Evolutionary conservation across 192 early-diverging fungal species (phyloP).

Genomic region (Pilobolus umbonatus): DNA sequence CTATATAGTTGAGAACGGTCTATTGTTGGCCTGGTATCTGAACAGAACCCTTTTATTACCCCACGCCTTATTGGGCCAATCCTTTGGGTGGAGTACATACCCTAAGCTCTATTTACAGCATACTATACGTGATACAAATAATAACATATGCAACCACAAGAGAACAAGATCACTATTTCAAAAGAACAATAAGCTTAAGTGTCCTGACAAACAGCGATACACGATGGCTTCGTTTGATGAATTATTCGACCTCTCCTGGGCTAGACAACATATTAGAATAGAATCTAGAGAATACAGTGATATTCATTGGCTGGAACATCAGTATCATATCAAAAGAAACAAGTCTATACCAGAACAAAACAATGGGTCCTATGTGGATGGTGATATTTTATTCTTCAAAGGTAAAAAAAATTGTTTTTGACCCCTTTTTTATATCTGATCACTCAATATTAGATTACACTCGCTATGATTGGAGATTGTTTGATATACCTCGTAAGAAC

Average conservation of each 20-base stretch:
- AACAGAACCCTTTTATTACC: slow-evolving; percentile 50
- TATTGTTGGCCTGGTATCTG: slow-evolving; percentile 42
- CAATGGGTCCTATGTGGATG: slow-evolving; percentile 27
- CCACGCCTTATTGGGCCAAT: slow-evolving; percentile 36
- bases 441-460: slow-evolving; percentile 16
- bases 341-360: not conserved
- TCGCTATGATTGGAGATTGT: slow-evolving; percentile 36
- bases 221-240: slow-evolving; percentile 28
- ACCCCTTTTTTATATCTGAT: not conserved
- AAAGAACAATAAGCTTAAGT: too few relatives aligned
- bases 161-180: slow-evolving; percentile 1
- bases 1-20: slow-evolving; percentile 41
- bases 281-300: slow-evolving; percentile 18
- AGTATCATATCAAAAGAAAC: slow-evolving; percentile 18
- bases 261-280: slow-evolving; percentile 28
- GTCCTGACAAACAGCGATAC: slow-evolving; percentile 22
- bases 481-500: slow-evolving; percentile 15
- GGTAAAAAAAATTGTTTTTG: not conserved
- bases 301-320: slow-evolving; percentile 22
- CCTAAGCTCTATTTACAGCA: slow-evolving; percentile 26
- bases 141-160: not conserved
- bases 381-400: slow-evolving; percentile 31
- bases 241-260: slow-evolving; percentile 33
- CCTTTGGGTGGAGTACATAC: slow-evolving; percentile 31
- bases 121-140: slow-evolving; percentile 18